These are phyloP conservation scores for Cladobotryum mycophilum DNA, from an alignment of 2,329 filamentous ascomycete species.

Conservation along the genomic window DNA sequence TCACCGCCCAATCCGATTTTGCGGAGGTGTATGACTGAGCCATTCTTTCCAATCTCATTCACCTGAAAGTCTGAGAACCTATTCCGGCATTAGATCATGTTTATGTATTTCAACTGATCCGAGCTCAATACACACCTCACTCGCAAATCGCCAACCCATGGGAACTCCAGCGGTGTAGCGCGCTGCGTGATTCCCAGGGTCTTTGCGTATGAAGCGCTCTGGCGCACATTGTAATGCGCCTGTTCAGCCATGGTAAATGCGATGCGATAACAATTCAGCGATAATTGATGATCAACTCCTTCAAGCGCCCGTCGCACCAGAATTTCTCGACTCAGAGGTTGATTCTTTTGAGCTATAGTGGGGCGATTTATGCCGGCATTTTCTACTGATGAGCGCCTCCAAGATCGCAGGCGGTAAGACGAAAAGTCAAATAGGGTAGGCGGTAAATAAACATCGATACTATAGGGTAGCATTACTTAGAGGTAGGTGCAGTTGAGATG, in stretches of 20 bases:
- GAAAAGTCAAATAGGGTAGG: not conserved
- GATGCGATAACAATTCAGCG: not conserved
- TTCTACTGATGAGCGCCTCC: not conserved
- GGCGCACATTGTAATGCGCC: slow-evolving; percentile 24
- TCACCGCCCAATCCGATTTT: slow-evolving; percentile 31
- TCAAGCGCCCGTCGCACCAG: not conserved
- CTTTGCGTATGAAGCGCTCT: slow-evolving; percentile 26
- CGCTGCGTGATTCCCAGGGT: slow-evolving; percentile 35
- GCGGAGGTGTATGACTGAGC: slow-evolving; percentile 67
- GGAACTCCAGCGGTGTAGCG: slow-evolving; percentile 29
- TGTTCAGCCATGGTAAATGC: slow-evolving; percentile 25
- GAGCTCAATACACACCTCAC: slow-evolving; percentile 25
- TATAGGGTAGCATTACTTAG: not conserved
- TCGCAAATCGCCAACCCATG: slow-evolving; percentile 37
- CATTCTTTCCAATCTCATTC: slow-evolving; percentile 75
- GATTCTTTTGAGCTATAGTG: not conserved
- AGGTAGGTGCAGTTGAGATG: too few relatives aligned
- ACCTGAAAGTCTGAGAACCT: slow-evolving; percentile 90
- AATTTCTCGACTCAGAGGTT: too few relatives aligned
- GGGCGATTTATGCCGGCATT: not conserved
- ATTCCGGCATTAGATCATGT: not conserved
- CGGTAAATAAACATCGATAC: not conserved
- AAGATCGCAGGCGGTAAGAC: not conserved
- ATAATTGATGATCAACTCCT: not conserved
- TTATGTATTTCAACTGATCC: not conserved